These are phyloP conservation scores for Sporothrix mexicana DNA, from an alignment of 2,329 filamentous ascomycete genomes.

Conservation along the genomic window DNA sequence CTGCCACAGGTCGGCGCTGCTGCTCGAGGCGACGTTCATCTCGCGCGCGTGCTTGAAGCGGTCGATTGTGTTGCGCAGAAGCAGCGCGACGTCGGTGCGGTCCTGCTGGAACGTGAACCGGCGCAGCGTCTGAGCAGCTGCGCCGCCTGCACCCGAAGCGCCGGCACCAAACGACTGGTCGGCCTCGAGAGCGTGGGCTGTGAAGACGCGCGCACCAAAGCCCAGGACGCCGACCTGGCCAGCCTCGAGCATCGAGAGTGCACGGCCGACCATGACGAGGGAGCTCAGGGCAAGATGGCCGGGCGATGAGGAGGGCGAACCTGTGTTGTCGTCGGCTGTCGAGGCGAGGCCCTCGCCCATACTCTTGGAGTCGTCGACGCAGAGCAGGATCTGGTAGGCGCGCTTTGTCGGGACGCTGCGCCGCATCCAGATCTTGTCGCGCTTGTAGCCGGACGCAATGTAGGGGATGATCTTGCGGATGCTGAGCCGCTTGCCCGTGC, in stretches of 20 bases:
- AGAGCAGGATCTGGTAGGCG: conserved; percentile 95
- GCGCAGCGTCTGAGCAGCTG: conserved; percentile 84
- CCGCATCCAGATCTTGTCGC: conserved; percentile 99
- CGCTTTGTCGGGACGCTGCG: conserved; percentile 89
- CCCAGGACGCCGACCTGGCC: conserved; percentile 91
- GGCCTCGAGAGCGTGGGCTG: conserved; percentile 80
- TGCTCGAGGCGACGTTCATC: conserved; percentile 42
- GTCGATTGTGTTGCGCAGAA: conserved; percentile 78
- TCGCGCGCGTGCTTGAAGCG: conserved; percentile 79
- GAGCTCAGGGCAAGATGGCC: conserved; percentile 89
- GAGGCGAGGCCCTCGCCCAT: conserved; percentile 71
- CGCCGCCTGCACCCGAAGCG: conserved; percentile 55
- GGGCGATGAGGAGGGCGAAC: conserved; percentile 55
- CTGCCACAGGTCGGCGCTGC: conserved; percentile 83
- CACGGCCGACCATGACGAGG: conserved; percentile 85
- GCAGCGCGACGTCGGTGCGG: conserved; percentile 80
- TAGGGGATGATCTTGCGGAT: conserved; percentile 99
- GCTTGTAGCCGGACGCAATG: conserved; percentile 96
- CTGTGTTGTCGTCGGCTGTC: background rate
- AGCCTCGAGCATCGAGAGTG: conserved; percentile 89
- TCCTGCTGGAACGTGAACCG: conserved; percentile 85
- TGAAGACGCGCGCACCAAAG: conserved; percentile 82
- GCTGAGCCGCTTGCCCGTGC: conserved; percentile 96
- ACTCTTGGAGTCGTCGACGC: conserved; percentile 91
- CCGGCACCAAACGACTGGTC: conserved; percentile 69